Conservation (phyloP, 78 protist species). For the Tieghemostelium lacteum region DNA sequence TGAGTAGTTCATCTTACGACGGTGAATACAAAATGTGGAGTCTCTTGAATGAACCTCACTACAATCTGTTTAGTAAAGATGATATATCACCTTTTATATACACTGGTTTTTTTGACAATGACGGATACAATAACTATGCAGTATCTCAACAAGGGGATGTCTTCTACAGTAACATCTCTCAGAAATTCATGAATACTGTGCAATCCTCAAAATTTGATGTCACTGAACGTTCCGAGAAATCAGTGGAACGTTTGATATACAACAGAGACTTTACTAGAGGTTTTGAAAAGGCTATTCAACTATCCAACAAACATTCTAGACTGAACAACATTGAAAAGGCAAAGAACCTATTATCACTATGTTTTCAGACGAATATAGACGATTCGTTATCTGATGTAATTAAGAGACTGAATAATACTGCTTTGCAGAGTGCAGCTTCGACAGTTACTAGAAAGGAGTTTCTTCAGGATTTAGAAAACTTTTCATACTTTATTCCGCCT, state of each 20-base stretch:
- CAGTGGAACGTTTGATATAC: slow-evolving; percentile 51
- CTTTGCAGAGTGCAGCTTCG: too few relatives aligned
- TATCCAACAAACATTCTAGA: slow-evolving; percentile 65
- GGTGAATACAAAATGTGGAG: slow-evolving; percentile 57
- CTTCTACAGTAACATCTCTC: slow-evolving; percentile 22
- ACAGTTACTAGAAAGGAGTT: slow-evolving; percentile 8
- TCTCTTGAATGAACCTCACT: slow-evolving; percentile 52
- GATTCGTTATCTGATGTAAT: slow-evolving; percentile 64
- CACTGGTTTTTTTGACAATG: slow-evolving; percentile 49
- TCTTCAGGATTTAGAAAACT: slow-evolving; percentile 2
- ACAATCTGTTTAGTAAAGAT: slow-evolving; percentile 39
- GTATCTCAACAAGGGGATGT: slow-evolving; percentile 47
- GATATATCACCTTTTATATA: background rate
- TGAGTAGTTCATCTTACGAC: slow-evolving; percentile 41
- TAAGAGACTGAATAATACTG: too few relatives aligned
- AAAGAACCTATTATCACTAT: slow-evolving; percentile 27
- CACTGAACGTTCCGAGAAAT: slow-evolving; percentile 28
- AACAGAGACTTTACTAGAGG: slow-evolving; percentile 59
- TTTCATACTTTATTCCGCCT: slow-evolving; percentile 53
- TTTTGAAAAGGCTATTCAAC: slow-evolving; percentile 63
- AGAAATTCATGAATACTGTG: slow-evolving; percentile 49
- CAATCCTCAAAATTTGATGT: slow-evolving; percentile 23
- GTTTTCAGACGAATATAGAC: slow-evolving; percentile 63
- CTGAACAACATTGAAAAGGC: slow-evolving; percentile 46
- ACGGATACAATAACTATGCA: slow-evolving; percentile 47